phyloP scores from a whole-genome alignment of 345 rosid genomes.

The Rhizophora apiculata region DNA sequence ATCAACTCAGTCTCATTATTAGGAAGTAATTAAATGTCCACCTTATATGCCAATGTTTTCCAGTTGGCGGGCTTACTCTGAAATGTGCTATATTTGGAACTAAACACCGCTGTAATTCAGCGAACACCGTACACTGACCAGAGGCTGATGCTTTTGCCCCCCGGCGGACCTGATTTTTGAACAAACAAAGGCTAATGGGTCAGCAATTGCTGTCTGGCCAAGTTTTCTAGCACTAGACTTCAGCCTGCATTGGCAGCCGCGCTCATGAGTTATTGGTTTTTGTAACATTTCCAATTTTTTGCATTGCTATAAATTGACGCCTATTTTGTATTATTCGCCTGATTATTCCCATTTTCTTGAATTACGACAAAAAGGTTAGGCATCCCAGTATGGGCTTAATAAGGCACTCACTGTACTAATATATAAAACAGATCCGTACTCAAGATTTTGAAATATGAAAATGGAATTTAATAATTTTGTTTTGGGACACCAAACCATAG shows the following conservation, averaged over 20 bases:
- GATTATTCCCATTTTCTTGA: constrained; percentile 37
- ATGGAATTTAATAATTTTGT: not conserved
- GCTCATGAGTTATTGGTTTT: constrained; percentile 19
- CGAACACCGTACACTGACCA: too few species aligned
- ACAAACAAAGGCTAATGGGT: not conserved
- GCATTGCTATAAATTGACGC: constrained; percentile 31
- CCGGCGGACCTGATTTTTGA: not conserved
- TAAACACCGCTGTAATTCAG: too few species aligned
- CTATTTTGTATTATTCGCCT: constrained; percentile 44
- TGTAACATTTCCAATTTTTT: not conserved
- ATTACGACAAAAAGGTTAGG: constrained; percentile 13
- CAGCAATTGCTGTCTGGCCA: constrained; percentile 7
- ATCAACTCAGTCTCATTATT: too few species aligned
- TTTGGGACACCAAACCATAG: not conserved
- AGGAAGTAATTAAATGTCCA: too few species aligned
- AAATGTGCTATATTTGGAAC: too few species aligned
- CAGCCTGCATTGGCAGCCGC: constrained; percentile 12
- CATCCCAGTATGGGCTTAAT: constrained; percentile 29
- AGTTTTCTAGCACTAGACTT: constrained; percentile 10
- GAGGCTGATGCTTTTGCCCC: not conserved
- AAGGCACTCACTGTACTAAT: not conserved
- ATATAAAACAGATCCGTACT: not conserved
- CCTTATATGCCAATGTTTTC: too few species aligned
- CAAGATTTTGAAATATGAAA: not conserved
- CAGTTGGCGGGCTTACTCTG: too few species aligned